Evolutionary conservation across 2,329 filamentous ascomycete genomes (phyloP).

Genomic region (Penicillium brasilianum): DNA sequence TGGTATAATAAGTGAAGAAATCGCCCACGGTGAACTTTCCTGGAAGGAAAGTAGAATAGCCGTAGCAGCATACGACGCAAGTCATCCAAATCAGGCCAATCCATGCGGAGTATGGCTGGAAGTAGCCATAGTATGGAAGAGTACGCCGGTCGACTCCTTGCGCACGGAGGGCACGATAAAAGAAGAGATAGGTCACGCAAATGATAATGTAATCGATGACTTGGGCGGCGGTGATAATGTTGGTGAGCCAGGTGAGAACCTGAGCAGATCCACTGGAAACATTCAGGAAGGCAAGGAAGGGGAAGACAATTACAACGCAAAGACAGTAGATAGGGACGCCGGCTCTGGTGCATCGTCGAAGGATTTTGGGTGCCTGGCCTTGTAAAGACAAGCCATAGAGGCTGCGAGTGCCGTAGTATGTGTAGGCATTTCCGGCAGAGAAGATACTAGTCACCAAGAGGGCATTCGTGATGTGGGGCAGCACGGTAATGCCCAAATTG

Average conservation of each 20-base stretch:
- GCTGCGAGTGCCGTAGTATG: conserved; percentile 69
- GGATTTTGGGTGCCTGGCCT: conserved; percentile 60
- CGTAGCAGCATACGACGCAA: conserved; percentile 71
- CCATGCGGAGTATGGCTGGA: conserved; percentile 72
- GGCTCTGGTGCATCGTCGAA: conserved; percentile 56
- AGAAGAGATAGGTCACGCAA: conserved; percentile 70
- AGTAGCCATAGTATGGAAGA: conserved; percentile 68
- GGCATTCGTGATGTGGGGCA: conserved; percentile 73
- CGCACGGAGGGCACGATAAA: conserved; percentile 67
- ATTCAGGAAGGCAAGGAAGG: conserved; percentile 71
- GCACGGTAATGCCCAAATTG: conserved; percentile 62
- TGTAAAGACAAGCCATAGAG: conserved; percentile 70
- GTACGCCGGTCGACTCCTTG: conserved; percentile 69
- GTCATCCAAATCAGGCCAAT: conserved; percentile 66
- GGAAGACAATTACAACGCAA: conserved; percentile 63
- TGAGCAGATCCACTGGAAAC: conserved; percentile 64
- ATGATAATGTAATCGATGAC: conserved; percentile 54
- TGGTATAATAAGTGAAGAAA: conserved; percentile 74
- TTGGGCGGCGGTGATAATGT: conserved; percentile 28
- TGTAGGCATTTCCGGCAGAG: conserved; percentile 69
- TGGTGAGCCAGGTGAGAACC: conserved; percentile 57
- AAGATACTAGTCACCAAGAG: conserved; percentile 70
- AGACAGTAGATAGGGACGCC: conserved; percentile 75
- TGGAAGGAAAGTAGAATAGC: conserved; percentile 73
- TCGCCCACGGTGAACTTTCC: conserved; percentile 62